Base-by-base conservation (phyloP, 352 stramenopile genomes). In the Phytophthora sojae region DNA sequence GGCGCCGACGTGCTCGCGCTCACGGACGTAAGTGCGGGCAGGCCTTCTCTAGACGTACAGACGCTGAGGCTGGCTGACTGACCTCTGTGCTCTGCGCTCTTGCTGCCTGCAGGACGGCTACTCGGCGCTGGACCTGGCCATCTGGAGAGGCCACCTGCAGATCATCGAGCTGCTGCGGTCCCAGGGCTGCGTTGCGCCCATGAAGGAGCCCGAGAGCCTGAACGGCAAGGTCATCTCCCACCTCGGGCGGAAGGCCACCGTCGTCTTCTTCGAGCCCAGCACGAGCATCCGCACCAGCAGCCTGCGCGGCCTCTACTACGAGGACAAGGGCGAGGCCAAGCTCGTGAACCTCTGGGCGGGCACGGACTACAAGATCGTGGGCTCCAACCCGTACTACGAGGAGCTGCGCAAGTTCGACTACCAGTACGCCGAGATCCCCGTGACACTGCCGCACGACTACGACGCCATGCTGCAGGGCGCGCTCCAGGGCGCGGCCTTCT, bases 151-250 rank as follows among this genome's bases (percentile, higher is more conserved):
- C 19, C 88, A 95, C 64, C 53, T 92, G 56, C 88, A 95, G 73
- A 92, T 95, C 67, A 91, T 95, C 15, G 88, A 95, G 66, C 64
- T 95, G 21, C 57, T 95, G 64, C 86, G 88, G 19, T 94, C 88
- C 8, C 88, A 95, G 61, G 86, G 86, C 60, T 92, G 79, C 60
- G 88, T 94, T 35, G 85, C 88, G 15, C 88, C 88, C 1, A 95
- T 95, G 83, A 95, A 95, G 87, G 88, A 95, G 58, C 88, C 88
- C 25, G 88, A 95, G 61, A 90, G 79, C 54, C 71, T 95, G 6
- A 95, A 95, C 45, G 88, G 88, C 25, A 85, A 89, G 57, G 75
- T 89, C 17, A 92, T 95, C 30, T 69, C 79, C 23, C 86, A 93
- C 67, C 65, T 93, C 12, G 87, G 86, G 3, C 83, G 86, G 30